A percentile compares a stretch with the other conserved stretches of the same genome.
Conservation (phyloP, 2,329 filamentous ascomycete species). For the Fusarium sp. region DNA sequence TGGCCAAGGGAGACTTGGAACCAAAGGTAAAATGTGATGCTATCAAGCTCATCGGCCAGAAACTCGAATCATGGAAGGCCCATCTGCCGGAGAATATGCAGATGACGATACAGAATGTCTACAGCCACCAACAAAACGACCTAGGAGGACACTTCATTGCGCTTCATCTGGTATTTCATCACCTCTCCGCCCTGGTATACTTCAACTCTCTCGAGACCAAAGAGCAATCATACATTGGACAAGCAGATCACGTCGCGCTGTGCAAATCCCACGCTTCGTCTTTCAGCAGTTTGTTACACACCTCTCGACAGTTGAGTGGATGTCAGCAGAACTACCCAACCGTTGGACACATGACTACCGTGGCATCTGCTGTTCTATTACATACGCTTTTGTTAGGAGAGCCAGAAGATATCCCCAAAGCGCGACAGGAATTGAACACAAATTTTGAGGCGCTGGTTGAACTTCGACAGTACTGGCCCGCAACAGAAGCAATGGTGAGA, state of each 20-base stretch:
- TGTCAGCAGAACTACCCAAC: background rate
- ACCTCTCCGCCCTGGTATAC: background rate
- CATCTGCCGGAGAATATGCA: background rate
- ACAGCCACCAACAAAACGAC: background rate
- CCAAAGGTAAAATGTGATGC: background rate
- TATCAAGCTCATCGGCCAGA: background rate
- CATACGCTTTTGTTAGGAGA: conserved; percentile 1
- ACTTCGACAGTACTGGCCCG: background rate
- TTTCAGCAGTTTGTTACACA: background rate
- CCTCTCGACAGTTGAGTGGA: background rate
- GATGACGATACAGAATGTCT: background rate
- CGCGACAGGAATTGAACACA: background rate
- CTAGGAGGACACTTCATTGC: background rate
- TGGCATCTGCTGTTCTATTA: background rate
- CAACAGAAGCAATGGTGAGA: background rate
- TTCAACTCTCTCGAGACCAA: conserved; percentile 4
- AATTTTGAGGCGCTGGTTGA: background rate
- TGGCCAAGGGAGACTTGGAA: background rate
- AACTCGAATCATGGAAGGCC: background rate
- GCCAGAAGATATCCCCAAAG: background rate
- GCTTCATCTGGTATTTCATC: background rate
- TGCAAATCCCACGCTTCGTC: conserved; percentile 1
- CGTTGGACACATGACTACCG: background rate
- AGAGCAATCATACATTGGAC: background rate
- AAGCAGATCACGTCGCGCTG: background rate